phyloP scores from a whole-genome alignment of 2,329 filamentous ascomycete genomes.

The Aspergillus spinulosporus region DNA sequence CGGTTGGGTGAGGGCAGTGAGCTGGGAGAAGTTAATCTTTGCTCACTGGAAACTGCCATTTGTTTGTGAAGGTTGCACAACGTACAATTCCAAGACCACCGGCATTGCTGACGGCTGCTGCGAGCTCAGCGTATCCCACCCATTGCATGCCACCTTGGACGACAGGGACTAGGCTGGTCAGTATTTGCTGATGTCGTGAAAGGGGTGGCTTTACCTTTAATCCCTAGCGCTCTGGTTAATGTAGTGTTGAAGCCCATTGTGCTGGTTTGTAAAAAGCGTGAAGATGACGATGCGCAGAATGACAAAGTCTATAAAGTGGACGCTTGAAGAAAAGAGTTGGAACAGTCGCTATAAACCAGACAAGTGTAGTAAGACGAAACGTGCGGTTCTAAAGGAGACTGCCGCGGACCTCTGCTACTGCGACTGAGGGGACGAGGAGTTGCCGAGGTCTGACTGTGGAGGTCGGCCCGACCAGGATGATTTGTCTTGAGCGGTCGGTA shows the following conservation, averaged over 20 bases:
- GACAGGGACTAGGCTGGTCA: slow-evolving; percentile 42
- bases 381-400: background rate
- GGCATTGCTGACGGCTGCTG: slow-evolving; percentile 55
- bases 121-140: slow-evolving; percentile 56
- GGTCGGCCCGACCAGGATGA: slow-evolving; percentile 14
- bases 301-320: slow-evolving; percentile 3
- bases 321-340: background rate
- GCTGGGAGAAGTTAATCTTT: slow-evolving; percentile 29
- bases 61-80: background rate
- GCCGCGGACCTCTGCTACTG: slow-evolving; percentile 28
- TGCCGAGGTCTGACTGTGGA: slow-evolving; percentile 32
- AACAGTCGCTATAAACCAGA: slow-evolving; percentile 3
- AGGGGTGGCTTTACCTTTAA: slow-evolving; percentile 36
- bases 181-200: background rate
- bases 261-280: background rate
- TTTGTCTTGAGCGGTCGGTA: background rate
- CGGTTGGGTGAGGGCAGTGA: slow-evolving; percentile 76
- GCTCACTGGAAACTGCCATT: background rate
- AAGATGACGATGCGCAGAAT: slow-evolving; percentile 3
- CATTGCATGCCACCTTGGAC: slow-evolving; percentile 58
- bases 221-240: slow-evolving; percentile 61
- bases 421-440: slow-evolving; percentile 28
- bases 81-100: slow-evolving; percentile 54
- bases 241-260: slow-evolving; percentile 66
- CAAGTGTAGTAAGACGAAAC: background rate